phyloP scores from a whole-genome alignment of 345 rosid genomes.

The Hibiscus tridactylites region DNA sequence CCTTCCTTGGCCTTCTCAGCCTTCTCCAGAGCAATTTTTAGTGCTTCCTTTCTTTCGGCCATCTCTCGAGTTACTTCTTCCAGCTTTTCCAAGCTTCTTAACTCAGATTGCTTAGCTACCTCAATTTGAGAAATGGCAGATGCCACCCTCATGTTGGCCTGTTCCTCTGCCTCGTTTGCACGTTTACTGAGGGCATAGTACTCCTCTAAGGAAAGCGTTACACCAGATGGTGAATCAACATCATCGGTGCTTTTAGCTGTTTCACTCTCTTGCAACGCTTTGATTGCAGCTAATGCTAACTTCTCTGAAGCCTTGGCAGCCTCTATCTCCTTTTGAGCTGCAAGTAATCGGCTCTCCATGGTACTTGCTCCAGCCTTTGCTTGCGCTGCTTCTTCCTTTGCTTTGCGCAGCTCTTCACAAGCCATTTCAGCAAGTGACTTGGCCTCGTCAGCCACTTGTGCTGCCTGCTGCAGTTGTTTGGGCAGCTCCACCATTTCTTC shows the following conservation, averaged over 20 bases:
- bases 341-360: slow-evolving; percentile 60
- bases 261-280: slow-evolving; percentile 82
- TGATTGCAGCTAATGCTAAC: slow-evolving; percentile 74
- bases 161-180: slow-evolving; percentile 78
- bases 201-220: slow-evolving; percentile 73
- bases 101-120: slow-evolving; percentile 65
- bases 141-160: slow-evolving; percentile 59
- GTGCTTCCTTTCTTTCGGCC: slow-evolving; percentile 46
- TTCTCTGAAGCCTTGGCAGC: slow-evolving; percentile 84
- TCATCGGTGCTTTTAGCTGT: slow-evolving; percentile 26
- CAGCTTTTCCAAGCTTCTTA: slow-evolving; percentile 39
- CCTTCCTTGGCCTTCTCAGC: slow-evolving; percentile 89
- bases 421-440: slow-evolving; percentile 54
- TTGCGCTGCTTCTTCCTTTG: slow-evolving; percentile 71
- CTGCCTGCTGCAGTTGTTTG: slow-evolving; percentile 63
- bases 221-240: slow-evolving; percentile 42
- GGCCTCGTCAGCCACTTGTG: slow-evolving; percentile 74
- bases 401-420: slow-evolving; percentile 63
- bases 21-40: slow-evolving; percentile 58
- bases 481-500: slow-evolving; percentile 67
- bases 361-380: slow-evolving; percentile 74
- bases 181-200: slow-evolving; percentile 77
- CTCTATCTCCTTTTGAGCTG: slow-evolving; percentile 76
- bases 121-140: slow-evolving; percentile 64
- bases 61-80: slow-evolving; percentile 60